A percentile compares a stretch with the other conserved stretches of the same genome.
These are phyloP conservation scores for Rhodotorula sphaerocarpa DNA, from an alignment of 768 basidiomycete genomes.

Conservation along the genomic window DNA sequence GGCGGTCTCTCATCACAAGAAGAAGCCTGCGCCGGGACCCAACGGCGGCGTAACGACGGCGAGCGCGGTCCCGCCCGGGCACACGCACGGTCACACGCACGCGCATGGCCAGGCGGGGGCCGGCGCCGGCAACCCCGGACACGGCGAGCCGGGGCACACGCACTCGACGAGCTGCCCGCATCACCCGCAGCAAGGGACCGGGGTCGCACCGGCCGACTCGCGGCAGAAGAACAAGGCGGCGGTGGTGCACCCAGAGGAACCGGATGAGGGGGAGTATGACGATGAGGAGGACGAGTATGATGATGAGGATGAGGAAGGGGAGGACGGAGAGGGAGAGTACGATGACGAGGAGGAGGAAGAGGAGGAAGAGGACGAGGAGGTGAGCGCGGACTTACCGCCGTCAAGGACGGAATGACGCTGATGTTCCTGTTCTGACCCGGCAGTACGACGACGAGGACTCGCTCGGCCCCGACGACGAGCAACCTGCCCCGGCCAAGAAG, in stretches of 20 bases:
- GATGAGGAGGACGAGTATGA: slow-evolving; percentile 56
- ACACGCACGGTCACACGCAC: slow-evolving; percentile 9
- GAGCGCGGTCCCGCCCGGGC: slow-evolving; percentile 8
- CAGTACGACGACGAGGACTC: slow-evolving; percentile 29
- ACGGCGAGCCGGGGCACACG: slow-evolving; percentile 33
- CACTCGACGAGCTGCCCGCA: slow-evolving; percentile 38
- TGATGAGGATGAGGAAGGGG: slow-evolving; percentile 60
- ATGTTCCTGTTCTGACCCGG: background rate
- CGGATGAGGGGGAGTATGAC: slow-evolving; percentile 42
- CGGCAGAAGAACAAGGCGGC: slow-evolving; percentile 40
- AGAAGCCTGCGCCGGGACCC: slow-evolving; percentile 6
- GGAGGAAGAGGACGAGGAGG: slow-evolving; percentile 32
- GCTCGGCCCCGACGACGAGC: slow-evolving; percentile 1
- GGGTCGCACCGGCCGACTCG: slow-evolving; percentile 17
- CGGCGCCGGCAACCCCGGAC: slow-evolving; percentile 10
- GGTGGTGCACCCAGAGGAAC: slow-evolving; percentile 46
- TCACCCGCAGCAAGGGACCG: slow-evolving; percentile 36
- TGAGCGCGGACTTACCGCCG: slow-evolving; percentile 1
- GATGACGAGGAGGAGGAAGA: slow-evolving; percentile 50
- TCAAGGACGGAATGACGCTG: too few relatives aligned
- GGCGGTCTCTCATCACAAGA: slow-evolving; percentile 7
- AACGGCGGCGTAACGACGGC: background rate
- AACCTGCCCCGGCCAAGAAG: slow-evolving; percentile 20
- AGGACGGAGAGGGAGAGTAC: slow-evolving; percentile 57
- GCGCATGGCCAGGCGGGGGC: background rate